Base-by-base conservation (phyloP, 768 basidiomycete species). In the Pisolithus marmoratus region DNA sequence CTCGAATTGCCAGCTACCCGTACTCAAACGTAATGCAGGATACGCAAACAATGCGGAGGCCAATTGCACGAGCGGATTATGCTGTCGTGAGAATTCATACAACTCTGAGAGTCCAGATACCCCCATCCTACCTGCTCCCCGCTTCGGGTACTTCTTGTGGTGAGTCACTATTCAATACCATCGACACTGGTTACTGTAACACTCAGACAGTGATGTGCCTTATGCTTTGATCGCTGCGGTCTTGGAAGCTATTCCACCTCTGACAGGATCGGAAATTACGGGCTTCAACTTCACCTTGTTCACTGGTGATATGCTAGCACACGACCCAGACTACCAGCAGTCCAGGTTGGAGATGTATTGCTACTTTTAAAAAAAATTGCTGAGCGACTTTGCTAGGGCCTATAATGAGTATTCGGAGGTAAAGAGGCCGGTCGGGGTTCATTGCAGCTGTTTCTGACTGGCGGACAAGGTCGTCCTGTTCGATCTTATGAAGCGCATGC, bases 261-360 rank as follows among this genome's bases (percentile, higher is more conserved):
- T 90, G 24, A 74, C 85, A 22, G 81, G 75, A 8, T 86, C 87
- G 8, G 61, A 78, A 58, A 66, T 74, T 1, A 77, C 72, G 14
- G 84, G 83, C 2, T 86, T 90, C 60, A 74, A 75, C 23, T 88
- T 81, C 63, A 77, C 79, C 0, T 44, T 90, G 17, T 89, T 76
- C 60, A 90, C 87, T 0, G 87, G 87, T 22, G 87, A 90, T 62
- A 64, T 90, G 38, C 78, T 87, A 37, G 80, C 83, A 6, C 87
- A 90, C 62, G 88, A 90, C 64, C 68, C 78, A 12, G 77, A 80
- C 38, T 80, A 79, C 50, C 79, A 89, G 59, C 66, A 82, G 36
- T 83, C 80, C 8, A 75, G 82, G 82, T 80, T 45, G 74, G 55
- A 8, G 12, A 23, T 23, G 36, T 23, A 43, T 6, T 12, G 26